Percentiles rank a stretch among this genome's conserved stretches.
phyloP scores from a whole-genome alignment of 768 basidiomycete species.

The Boletus sp. region DNA sequence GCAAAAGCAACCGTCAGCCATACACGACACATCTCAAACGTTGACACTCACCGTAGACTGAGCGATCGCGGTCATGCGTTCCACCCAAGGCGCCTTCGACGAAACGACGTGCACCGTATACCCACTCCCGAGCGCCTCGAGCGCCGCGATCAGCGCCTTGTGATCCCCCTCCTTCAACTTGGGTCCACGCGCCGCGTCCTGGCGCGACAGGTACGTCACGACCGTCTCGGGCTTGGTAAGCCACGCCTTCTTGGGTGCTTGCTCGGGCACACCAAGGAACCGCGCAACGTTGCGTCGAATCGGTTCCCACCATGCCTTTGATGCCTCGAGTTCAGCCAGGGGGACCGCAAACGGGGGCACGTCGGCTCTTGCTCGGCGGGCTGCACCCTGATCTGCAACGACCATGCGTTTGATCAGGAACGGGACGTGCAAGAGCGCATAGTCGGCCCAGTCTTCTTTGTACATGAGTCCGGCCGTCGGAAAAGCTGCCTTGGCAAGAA shows the following conservation, averaged over 20 bases:
- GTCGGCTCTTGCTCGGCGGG: constrained; percentile 34
- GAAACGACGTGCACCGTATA: constrained; percentile 57
- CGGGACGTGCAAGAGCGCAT: constrained; percentile 60
- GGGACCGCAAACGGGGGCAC: constrained; percentile 35
- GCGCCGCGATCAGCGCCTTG: constrained; percentile 52
- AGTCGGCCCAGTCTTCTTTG: constrained; percentile 75
- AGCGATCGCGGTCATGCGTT: constrained; percentile 60
- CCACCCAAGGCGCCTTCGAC: constrained; percentile 52
- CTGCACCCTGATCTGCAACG: constrained; percentile 72
- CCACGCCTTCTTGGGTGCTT: constrained; percentile 14
- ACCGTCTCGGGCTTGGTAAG: constrained; percentile 37
- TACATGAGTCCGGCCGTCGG: constrained; percentile 67
- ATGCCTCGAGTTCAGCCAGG: constrained; percentile 41
- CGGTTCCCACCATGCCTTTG: constrained; percentile 70
- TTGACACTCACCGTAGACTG: constrained; percentile 57
- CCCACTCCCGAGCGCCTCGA: constrained; percentile 50
- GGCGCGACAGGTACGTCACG: constrained; percentile 67
- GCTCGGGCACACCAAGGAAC: constrained; percentile 38
- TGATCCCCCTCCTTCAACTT: constrained; percentile 58
- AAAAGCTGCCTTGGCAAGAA: constrained; percentile 69
- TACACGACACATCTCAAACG: neutral
- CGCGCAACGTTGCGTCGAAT: constrained; percentile 41
- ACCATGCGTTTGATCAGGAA: constrained; percentile 75
- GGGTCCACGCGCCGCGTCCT: constrained; percentile 47
- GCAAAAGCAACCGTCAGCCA: neutral